These are phyloP conservation scores for Incumbomyces delicatus DNA, from an alignment of 2,329 filamentous ascomycete species.

Conservation along the genomic window DNA sequence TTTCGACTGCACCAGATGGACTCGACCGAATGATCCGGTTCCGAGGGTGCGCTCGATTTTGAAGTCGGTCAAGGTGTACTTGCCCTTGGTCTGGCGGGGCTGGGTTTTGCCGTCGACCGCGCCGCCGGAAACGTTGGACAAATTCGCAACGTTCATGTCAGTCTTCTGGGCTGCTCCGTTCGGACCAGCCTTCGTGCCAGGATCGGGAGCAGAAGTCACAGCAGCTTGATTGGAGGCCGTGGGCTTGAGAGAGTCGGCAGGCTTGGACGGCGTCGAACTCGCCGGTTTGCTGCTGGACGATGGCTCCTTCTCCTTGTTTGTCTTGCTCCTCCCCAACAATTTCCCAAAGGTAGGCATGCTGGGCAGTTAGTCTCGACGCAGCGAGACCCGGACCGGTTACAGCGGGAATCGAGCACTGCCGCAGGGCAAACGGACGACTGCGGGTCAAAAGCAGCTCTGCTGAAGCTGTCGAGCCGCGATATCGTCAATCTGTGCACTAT, in stretches of 20 bases:
- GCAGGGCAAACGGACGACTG: constrained; percentile 4
- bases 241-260: constrained; percentile 23
- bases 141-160: constrained; percentile 18
- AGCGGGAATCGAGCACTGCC: constrained; percentile 10
- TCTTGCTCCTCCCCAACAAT: constrained; percentile 93
- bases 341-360: constrained; percentile 81
- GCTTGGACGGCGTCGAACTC: constrained; percentile 19
- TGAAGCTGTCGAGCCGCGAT: not conserved
- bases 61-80: constrained; percentile 91
- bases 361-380: constrained; percentile 15
- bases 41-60: constrained; percentile 81
- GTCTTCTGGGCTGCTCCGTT: constrained; percentile 16
- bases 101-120: constrained; percentile 26
- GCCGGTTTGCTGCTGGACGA: constrained; percentile 30
- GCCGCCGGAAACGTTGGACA: constrained; percentile 13
- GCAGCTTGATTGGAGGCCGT: constrained; percentile 15
- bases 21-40: constrained; percentile 91
- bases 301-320: constrained; percentile 33
- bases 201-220: constrained; percentile 18
- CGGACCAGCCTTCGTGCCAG: constrained; percentile 20
- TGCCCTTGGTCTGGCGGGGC: constrained; percentile 75
- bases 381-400: constrained; percentile 12
- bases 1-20: constrained; percentile 93
- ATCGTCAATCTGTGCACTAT: no score
- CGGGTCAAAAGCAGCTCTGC: not conserved